phyloP scores from a whole-genome alignment of 2,329 filamentous ascomycete genomes.

The Nigrograna mackinnonii region DNA sequence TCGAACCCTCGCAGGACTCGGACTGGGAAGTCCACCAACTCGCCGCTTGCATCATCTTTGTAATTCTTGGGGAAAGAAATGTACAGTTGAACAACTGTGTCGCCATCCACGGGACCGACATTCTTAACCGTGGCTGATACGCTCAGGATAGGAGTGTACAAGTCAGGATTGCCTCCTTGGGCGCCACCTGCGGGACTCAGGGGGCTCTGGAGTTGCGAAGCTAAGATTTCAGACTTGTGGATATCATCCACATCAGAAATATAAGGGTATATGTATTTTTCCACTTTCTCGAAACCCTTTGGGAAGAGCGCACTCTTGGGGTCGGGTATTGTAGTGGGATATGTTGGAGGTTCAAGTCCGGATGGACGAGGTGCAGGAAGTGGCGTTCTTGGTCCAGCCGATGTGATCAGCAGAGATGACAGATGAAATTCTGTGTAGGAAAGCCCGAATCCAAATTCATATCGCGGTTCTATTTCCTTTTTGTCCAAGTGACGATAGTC shows the following conservation, averaged over 20 bases:
- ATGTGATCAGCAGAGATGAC: slow-evolving; percentile 52
- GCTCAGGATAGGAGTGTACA: slow-evolving; percentile 61
- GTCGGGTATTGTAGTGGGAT: slow-evolving; percentile 59
- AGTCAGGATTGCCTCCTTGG: slow-evolving; percentile 68
- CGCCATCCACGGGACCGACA: slow-evolving; percentile 58
- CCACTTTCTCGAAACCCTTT: slow-evolving; percentile 60
- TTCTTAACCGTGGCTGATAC: slow-evolving; percentile 63
- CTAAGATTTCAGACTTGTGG: slow-evolving; percentile 49
- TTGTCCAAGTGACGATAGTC: slow-evolving; percentile 92
- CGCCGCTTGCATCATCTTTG: slow-evolving; percentile 45
- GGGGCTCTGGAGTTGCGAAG: slow-evolving; percentile 58
- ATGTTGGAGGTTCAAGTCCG: slow-evolving; percentile 43
- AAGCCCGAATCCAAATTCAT: slow-evolving; percentile 84
- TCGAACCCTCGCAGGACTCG: slow-evolving; percentile 47
- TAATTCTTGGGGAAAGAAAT: slow-evolving; percentile 51
- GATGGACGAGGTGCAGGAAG: slow-evolving; percentile 37
- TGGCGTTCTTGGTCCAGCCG: slow-evolving; percentile 49
- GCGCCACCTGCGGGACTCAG: slow-evolving; percentile 69
- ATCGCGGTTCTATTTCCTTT: slow-evolving; percentile 72
- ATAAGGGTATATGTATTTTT: slow-evolving; percentile 77
- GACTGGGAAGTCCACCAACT: slow-evolving; percentile 61
- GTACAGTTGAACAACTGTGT: slow-evolving; percentile 63
- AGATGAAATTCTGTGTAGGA: slow-evolving; percentile 78
- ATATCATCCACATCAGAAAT: slow-evolving; percentile 57
- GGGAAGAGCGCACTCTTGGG: slow-evolving; percentile 65